Evolutionary conservation across 495 filamentous ascomycete species (phyloP).

Genomic region (Hamigera avellanea): DNA sequence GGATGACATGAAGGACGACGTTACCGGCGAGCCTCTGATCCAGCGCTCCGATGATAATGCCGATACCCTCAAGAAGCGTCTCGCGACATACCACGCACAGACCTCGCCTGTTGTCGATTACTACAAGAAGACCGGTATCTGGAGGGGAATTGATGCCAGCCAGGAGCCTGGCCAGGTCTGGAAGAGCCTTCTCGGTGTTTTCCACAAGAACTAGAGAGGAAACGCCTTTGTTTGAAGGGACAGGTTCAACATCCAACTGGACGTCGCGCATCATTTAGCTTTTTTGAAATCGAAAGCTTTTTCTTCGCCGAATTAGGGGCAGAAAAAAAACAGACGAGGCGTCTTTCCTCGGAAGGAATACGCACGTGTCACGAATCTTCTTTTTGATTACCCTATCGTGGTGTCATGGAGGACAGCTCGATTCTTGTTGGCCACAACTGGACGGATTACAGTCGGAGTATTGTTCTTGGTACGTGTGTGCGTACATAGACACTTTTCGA

Average conservation of each 20-base stretch:
- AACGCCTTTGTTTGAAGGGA: neutral
- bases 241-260: no score
- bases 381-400: neutral
- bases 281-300: no score
- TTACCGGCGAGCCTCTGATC: slow-evolving; percentile 93
- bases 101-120: slow-evolving; percentile 85
- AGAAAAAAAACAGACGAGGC: no score
- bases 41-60: slow-evolving; percentile 96
- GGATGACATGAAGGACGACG: slow-evolving; percentile 83
- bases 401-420: neutral
- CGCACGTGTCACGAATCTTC: neutral
- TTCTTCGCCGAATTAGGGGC: no score
- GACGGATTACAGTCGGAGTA: slow-evolving; percentile 20
- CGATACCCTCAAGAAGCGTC: slow-evolving; percentile 90
- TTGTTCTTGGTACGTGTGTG: slow-evolving; percentile 10
- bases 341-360: slow-evolving; percentile 18
- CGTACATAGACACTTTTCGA: slow-evolving; percentile 8
- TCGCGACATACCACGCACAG: slow-evolving; percentile 88
- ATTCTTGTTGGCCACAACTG: neutral
- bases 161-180: slow-evolving; percentile 94
- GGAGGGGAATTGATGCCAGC: slow-evolving; percentile 91
- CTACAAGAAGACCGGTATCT: slow-evolving; percentile 95
- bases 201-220: slow-evolving; percentile 43
- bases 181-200: slow-evolving; percentile 80
- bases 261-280: no score